These are phyloP conservation scores for Pestalotiopsis sp. DNA, from an alignment of 2,329 filamentous ascomycete species.

Conservation along the genomic window DNA sequence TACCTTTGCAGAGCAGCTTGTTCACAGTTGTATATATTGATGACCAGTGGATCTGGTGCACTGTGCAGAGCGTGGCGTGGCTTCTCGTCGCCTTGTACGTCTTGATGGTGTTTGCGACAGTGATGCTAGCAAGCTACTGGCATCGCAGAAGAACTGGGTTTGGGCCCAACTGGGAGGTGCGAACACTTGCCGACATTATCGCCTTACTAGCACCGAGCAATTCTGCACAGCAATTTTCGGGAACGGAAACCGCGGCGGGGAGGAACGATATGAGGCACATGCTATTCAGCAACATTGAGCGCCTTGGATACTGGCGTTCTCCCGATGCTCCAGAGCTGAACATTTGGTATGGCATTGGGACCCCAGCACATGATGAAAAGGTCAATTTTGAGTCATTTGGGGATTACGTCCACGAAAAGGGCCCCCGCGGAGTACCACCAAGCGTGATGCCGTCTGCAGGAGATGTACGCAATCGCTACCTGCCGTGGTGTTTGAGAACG, in stretches of 20 bases:
- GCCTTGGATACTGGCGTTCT: conserved; percentile 84
- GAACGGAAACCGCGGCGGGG: conserved; percentile 61
- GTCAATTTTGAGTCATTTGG: conserved; percentile 27
- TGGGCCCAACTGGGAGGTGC: conserved; percentile 70
- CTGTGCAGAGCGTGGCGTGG: conserved; percentile 79
- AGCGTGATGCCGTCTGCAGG: conserved; percentile 52
- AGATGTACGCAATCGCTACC: conserved; percentile 62
- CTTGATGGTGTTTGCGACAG: conserved; percentile 58
- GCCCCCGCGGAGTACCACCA: conserved; percentile 29
- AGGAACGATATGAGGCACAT: conserved; percentile 53
- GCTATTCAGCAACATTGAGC: conserved; percentile 61
- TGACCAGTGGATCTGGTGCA: conserved; percentile 73
- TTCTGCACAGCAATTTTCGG: conserved; percentile 69
- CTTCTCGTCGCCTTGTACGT: conserved; percentile 73
- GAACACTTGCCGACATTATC: conserved; percentile 78
- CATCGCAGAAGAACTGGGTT: conserved; percentile 68
- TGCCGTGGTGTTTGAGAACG: conserved; percentile 76
- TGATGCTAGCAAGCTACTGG: conserved; percentile 66
- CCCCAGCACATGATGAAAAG: conserved; percentile 25
- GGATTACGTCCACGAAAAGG: conserved; percentile 17
- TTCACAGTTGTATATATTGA: conserved; percentile 65
- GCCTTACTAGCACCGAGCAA: conserved; percentile 80
- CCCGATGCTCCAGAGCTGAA: conserved; percentile 59
- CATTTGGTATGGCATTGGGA: conserved; percentile 63
- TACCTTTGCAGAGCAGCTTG: conserved; percentile 77